A percentile compares a stretch with the other conserved stretches of the same genome.
Evolutionary conservation across 2,329 filamentous ascomycete species (phyloP).

Genomic region (Tolypocladium nubicola): DNA sequence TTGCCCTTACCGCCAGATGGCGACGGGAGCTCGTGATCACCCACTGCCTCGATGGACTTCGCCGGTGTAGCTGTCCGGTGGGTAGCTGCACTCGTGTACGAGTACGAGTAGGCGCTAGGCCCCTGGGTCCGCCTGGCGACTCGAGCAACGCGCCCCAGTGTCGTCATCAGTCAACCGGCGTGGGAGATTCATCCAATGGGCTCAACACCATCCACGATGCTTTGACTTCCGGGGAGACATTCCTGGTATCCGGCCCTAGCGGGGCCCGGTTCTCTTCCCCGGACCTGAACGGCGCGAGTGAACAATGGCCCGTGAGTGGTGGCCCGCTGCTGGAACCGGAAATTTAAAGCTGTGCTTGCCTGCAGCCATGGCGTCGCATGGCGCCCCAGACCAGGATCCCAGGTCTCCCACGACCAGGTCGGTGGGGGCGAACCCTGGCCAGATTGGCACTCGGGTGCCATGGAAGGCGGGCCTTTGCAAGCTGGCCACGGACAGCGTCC

Average conservation of each 20-base stretch:
- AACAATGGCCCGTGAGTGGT: slow-evolving; percentile 1
- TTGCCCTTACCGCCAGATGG: background rate
- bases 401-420: background rate
- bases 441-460: background rate
- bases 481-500: slow-evolving; percentile 4
- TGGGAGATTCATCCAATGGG: background rate
- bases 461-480: background rate
- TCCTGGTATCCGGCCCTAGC: slow-evolving; percentile 5
- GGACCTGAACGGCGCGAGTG: background rate
- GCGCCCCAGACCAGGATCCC: slow-evolving; percentile 2
- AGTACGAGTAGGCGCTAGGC: background rate
- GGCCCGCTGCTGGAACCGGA: slow-evolving; percentile 1
- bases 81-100: too few species aligned
- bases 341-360: slow-evolving; percentile 5
- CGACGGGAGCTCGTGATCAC: background rate
- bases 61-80: background rate
- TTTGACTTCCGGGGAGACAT: slow-evolving; percentile 1
- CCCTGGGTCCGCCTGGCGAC: background rate
- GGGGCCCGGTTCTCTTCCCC: slow-evolving; percentile 10
- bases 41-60: background rate
- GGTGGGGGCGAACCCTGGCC: background rate
- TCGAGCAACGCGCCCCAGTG: background rate
- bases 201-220: background rate
- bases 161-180: background rate
- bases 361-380: slow-evolving; percentile 6